Evolutionary conservation across 768 basidiomycete species (phyloP), one percentile per base, ranked within the genome.

Genomic region (Sporobolomyces roseus): DNA sequence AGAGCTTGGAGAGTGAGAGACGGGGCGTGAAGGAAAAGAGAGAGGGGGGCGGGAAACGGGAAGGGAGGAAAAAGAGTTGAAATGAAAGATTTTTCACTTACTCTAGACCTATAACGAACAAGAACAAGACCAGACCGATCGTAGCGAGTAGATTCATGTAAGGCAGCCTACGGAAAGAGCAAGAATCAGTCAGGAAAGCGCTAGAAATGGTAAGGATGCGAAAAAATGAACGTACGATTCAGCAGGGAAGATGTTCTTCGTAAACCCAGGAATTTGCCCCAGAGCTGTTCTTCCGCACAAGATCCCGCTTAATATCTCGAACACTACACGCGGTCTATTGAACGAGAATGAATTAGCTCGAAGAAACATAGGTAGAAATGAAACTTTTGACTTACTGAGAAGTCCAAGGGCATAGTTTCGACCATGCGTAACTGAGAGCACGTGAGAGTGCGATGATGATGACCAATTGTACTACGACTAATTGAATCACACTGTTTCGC

Each of bases 31-130:
- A n/a, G n/a, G n/a, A n/a, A n/a, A n/a, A n/a, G n/a, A n/a, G n/a
- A n/a, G n/a, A n/a, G n/a, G n/a, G n/a, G n/a, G n/a, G n/a, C n/a
- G n/a, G n/a, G n/a, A n/a, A n/a, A n/a, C n/a, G n/a, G n/a, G n/a
- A n/a, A n/a, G n/a, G n/a, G n/a, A n/a, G n/a, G n/a, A n/a, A n/a
- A n/a, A n/a, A n/a, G n/a, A n/a, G n/a, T n/a, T n/a, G n/a, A n/a
- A n/a, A n/a, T n/a, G n/a, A n/a, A n/a, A n/a, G n/a, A n/a, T n/a
- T n/a, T n/a, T n/a, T n/a, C n/a, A n/a, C n/a, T n/a, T n/a, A n/a
- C n/a, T 93, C 91, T 41, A 92, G 81, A 4, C 88, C 91, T 33
- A 94, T 85, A 52, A 93, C 82, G 82, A 94, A 94, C n/a, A 69
- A 45, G 74, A 78, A 78, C 29, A 79, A 72, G 58, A 79, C 76